A percentile compares a stretch with the other conserved stretches of the same genome.
Evolutionary conservation across 345 rosid species (phyloP).

Genomic region (Adansonia digitata): DNA sequence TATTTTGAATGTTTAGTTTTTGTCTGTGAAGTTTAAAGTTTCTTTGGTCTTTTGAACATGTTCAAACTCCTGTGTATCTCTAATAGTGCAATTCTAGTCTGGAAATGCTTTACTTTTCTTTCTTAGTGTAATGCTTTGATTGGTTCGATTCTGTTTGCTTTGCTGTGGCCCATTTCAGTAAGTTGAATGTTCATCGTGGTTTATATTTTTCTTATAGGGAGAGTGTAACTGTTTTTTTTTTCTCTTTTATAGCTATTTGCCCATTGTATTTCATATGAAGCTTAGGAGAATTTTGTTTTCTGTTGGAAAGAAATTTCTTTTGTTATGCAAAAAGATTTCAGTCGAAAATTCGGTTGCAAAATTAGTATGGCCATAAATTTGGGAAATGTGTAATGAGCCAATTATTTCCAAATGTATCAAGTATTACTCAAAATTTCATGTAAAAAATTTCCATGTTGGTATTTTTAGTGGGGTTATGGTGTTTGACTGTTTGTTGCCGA

Average conservation of each 20-base stretch:
- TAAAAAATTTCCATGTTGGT: neutral
- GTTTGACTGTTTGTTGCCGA: neutral
- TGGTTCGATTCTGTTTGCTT: no score
- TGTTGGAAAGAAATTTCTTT: neutral
- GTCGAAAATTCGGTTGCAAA: neutral
- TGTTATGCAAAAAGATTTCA: neutral
- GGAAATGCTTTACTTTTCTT: neutral
- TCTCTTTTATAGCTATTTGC: neutral
- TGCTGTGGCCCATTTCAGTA: neutral
- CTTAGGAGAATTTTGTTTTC: neutral
- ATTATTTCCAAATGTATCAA: neutral
- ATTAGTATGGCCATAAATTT: neutral
- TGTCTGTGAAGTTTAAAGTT: neutral
- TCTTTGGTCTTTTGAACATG: slow-evolving; percentile 1
- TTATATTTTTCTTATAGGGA: neutral
- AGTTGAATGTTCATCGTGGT: neutral
- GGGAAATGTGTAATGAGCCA: neutral
- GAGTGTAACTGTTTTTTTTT: neutral
- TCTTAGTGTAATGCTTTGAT: neutral
- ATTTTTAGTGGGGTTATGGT: neutral
- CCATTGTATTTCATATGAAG: neutral
- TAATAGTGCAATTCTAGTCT: neutral
- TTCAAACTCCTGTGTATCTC: slow-evolving; percentile 11
- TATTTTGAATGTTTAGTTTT: neutral
- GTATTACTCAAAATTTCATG: neutral